Evolutionary conservation across 768 basidiomycete genomes (phyloP).

Genomic region (Scleroderma citrinum): DNA sequence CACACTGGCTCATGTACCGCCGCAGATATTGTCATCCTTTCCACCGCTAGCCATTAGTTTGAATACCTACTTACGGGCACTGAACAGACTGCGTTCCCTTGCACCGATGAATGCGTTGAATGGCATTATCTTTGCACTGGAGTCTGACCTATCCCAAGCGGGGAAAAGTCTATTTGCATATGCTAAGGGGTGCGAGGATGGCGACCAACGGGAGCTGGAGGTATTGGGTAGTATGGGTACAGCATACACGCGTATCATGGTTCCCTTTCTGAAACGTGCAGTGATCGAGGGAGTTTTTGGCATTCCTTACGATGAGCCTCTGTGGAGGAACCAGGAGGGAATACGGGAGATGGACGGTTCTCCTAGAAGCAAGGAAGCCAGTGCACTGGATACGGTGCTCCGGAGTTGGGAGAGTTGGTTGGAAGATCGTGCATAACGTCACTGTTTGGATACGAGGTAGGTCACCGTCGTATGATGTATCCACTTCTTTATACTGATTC

Average conservation of each 20-base stretch:
- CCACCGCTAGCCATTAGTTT: conserved; percentile 68
- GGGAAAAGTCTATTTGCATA: conserved; percentile 46
- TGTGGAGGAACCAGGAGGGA: neutral
- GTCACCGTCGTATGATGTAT: neutral
- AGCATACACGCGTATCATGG: conserved; percentile 55
- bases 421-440: conserved; percentile 2
- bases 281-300: conserved; percentile 75
- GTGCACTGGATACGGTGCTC: conserved; percentile 8
- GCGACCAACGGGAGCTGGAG: conserved; percentile 23
- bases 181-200: conserved; percentile 32
- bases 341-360: neutral
- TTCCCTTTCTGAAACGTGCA: conserved; percentile 67
- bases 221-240: conserved; percentile 46
- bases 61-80: conserved; percentile 64
- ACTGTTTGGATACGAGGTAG: neutral
- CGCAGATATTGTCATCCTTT: conserved; percentile 64
- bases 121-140: conserved; percentile 46
- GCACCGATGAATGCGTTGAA: conserved; percentile 59
- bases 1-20: conserved; percentile 55
- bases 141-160: conserved; percentile 41
- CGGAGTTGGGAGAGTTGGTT: conserved; percentile 28
- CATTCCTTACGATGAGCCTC: conserved; percentile 13
- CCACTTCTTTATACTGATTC: neutral
- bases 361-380: neutral
- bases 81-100: conserved; percentile 80